A percentile compares a stretch with the other conserved stretches of the same genome.
These are phyloP conservation scores for Colletotrichum australisinense DNA, from an alignment of 2,329 filamentous ascomycete species.

Conservation along the genomic window DNA sequence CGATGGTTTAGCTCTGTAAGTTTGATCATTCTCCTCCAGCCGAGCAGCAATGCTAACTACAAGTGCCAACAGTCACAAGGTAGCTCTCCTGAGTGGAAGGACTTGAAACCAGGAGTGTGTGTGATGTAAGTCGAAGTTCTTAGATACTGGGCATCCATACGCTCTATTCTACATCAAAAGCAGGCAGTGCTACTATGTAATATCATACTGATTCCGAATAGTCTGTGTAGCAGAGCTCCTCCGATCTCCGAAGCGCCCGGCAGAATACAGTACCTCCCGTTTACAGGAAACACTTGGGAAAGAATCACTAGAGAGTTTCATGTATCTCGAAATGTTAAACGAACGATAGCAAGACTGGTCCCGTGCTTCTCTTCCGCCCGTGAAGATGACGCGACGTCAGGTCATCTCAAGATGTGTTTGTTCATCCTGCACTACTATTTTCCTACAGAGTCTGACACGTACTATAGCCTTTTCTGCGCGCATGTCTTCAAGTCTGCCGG, in stretches of 20 bases:
- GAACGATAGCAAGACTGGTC: not conserved
- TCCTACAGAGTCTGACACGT: not conserved
- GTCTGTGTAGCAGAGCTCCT: slow-evolving; percentile 7
- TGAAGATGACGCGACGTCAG: not conserved
- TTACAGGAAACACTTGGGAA: not conserved
- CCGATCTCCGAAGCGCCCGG: not conserved
- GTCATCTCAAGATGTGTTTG: not conserved
- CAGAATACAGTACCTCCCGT: not conserved
- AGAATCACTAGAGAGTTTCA: slow-evolving; percentile 4
- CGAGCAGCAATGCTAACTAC: too few species aligned
- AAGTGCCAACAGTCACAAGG: not conserved
- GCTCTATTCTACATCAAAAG: too few species aligned
- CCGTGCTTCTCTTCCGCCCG: not conserved
- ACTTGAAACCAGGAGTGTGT: not conserved
- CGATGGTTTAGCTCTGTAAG: slow-evolving; percentile 8
- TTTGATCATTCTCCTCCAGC: not conserved
- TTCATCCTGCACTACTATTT: not conserved
- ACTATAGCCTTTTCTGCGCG: not conserved
- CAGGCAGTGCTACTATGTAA: too few species aligned
- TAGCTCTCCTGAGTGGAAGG: not conserved
- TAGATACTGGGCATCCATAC: too few species aligned
- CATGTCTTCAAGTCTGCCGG: not conserved
- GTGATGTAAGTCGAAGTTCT: not conserved
- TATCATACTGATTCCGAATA: not conserved
- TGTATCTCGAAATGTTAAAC: not conserved